Percentiles rank a stretch among this genome's conserved stretches.
Evolutionary conservation across 768 basidiomycete genomes (phyloP).

Genomic region (Clathrus columnatus): DNA sequence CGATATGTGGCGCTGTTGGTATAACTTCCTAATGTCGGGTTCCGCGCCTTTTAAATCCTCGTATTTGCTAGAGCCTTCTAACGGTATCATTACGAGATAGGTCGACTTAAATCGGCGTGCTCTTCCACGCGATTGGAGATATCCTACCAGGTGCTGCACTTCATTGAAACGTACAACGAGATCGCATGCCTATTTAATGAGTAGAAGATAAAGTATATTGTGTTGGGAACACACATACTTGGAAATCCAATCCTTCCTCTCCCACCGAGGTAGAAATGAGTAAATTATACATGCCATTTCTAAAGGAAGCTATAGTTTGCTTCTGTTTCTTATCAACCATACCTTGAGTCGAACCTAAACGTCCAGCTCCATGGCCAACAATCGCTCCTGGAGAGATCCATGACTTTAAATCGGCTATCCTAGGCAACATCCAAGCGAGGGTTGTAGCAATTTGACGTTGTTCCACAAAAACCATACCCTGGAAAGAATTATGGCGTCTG

Average conservation of each 20-base stretch:
- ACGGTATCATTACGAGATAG: slow-evolving; percentile 69
- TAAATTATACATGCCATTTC: slow-evolving; percentile 56
- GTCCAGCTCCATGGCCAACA: slow-evolving; percentile 61
- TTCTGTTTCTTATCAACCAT: slow-evolving; percentile 47
- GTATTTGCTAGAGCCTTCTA: slow-evolving; percentile 55
- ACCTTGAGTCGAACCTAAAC: slow-evolving; percentile 32
- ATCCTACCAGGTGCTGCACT: slow-evolving; percentile 75
- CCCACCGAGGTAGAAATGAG: slow-evolving; percentile 81
- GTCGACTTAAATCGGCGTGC: slow-evolving; percentile 69
- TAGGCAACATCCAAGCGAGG: slow-evolving; percentile 55
- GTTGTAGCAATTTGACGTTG: slow-evolving; percentile 73
- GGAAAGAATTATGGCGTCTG: slow-evolving; percentile 49
- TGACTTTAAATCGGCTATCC: slow-evolving; percentile 46
- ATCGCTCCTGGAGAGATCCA: slow-evolving; percentile 55
- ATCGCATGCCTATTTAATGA: slow-evolving; percentile 58
- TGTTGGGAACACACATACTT: slow-evolving; percentile 33
- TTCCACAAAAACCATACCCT: slow-evolving; percentile 81
- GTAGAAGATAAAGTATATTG: neutral
- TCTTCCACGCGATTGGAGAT: slow-evolving; percentile 83
- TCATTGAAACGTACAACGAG: slow-evolving; percentile 81
- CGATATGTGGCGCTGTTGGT: slow-evolving; percentile 39
- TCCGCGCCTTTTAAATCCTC: slow-evolving; percentile 50
- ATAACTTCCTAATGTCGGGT: slow-evolving; percentile 52
- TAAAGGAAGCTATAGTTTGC: slow-evolving; percentile 56
- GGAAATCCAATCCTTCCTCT: slow-evolving; percentile 89